A percentile compares a stretch with the other conserved stretches of the same genome.
Evolutionary conservation across 371 early-diverging fungal species (phyloP).

Genomic region (Mucor racemosus): DNA sequence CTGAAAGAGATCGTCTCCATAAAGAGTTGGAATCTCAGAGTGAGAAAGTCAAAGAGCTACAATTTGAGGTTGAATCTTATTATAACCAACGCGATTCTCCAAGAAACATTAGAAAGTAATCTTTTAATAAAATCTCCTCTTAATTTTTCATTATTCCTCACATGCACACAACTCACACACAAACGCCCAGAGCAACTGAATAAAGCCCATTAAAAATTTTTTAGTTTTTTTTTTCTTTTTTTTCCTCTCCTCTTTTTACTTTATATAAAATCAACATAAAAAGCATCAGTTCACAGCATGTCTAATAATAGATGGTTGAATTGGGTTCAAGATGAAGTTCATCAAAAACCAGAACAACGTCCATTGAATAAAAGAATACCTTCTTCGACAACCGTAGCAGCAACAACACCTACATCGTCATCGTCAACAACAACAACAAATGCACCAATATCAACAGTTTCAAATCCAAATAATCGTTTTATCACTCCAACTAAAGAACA

Average conservation of each 20-base stretch:
- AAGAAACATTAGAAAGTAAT: slow-evolving; percentile 36
- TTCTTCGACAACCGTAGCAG: not conserved
- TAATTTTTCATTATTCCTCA: not conserved
- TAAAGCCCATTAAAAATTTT: not conserved
- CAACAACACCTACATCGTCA: not conserved
- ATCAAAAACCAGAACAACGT: not conserved
- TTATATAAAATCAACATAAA: not conserved
- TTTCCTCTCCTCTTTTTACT: not conserved
- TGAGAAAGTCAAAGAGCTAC: slow-evolving; percentile 85
- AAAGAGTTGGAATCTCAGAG: slow-evolving; percentile 95
- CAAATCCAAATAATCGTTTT: not conserved
- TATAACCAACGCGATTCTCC: slow-evolving; percentile 46
- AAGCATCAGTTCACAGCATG: not conserved
- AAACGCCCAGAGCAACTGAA: not conserved
- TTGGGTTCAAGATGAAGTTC: slow-evolving; percentile 7
- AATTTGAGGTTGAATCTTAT: slow-evolving; percentile 75
- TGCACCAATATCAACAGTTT: not conserved
- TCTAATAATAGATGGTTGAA: slow-evolving; percentile 7
- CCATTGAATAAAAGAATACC: not conserved
- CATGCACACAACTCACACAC: not conserved
- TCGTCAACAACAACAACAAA: not conserved
- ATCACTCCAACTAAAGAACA: slow-evolving; percentile 12
- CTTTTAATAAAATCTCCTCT: slow-evolving; percentile 25
- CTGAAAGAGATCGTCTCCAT: slow-evolving; percentile 95
- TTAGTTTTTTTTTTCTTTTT: not conserved